Conservation (phyloP, 2,329 filamentous ascomycete genomes). For the Trichoderma semiorbis region DNA sequence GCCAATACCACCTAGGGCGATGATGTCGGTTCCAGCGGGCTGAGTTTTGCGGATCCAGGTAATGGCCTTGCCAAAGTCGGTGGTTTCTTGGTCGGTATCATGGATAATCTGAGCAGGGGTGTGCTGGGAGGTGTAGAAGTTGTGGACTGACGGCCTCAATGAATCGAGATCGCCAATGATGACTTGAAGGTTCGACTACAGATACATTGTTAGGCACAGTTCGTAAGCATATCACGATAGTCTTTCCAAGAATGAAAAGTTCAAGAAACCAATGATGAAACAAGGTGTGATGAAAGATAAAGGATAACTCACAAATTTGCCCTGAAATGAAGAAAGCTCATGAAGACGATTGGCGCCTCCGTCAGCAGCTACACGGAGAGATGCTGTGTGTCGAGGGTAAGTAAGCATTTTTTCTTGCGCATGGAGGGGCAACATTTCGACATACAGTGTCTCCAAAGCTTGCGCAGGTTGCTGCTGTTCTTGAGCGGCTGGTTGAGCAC, state of each 20-base stretch:
- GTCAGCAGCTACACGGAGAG: constrained; percentile 76
- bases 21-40: constrained; percentile 53
- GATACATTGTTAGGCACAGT: neutral
- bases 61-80: constrained; percentile 86
- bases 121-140: constrained; percentile 61
- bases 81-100: constrained; percentile 78
- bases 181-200: constrained; percentile 57
- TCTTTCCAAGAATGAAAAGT: neutral
- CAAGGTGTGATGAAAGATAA: neutral
- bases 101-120: constrained; percentile 58
- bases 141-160: constrained; percentile 56
- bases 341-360: constrained; percentile 80
- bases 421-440: neutral
- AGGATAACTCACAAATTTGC: constrained; percentile 38
- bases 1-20: constrained; percentile 79
- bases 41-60: constrained; percentile 49
- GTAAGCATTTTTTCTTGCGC: neutral
- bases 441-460: constrained; percentile 49
- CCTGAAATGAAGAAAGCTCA: constrained; percentile 41
- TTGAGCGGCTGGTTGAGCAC: constrained; percentile 51
- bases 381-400: constrained; percentile 43
- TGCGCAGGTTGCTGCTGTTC: constrained; percentile 45
- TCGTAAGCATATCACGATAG: neutral
- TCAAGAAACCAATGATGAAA: neutral
- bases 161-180: constrained; percentile 95